Base-by-base conservation (phyloP, 352 stramenopile species). In the Pythium pyrilobum region DNA sequence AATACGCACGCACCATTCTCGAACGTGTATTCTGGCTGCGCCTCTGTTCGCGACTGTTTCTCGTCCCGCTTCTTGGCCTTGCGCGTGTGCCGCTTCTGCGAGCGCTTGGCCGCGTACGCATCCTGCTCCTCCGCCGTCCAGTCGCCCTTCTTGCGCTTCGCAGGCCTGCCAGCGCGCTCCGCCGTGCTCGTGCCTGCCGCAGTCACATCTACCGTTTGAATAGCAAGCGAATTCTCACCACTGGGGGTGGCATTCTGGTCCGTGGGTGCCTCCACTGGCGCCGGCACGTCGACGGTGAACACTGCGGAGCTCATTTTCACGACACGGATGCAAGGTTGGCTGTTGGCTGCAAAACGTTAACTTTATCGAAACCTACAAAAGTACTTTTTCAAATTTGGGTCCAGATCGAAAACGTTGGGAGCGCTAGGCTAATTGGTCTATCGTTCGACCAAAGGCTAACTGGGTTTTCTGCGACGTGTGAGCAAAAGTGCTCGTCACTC, bases 11-110 rank as follows among this genome's bases (percentile, higher is more conserved):
- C 51, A 85, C 74, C 74, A 43, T 86, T 72, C 24, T 66, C 66
- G 47, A 92, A 73, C 0, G 60, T 72, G 52, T 92, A 89, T 53
- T 85, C 77, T 21, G 77, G 77, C 12, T 62, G 47, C 6, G 37
- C 47, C 27, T 60, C 52, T 3, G 27, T 25, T 10, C 36, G 39
- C 15, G 52, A 38, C 21, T 49, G 40, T 28, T 59, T 64, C 11
- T 70, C 62, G 39, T 75, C 71, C 34, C 72, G 74, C 54, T 81
- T 84, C 54, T 67, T 56, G 20, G 81, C 72, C 46, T 71, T 71
- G 52, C 77, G 72, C 24, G 66, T 63, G 45, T 75, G 80, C 39
- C 55, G 73, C 59, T 84, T 85, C 61, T 85, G 77, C 46, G 58
- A 20, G 32, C 59, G 59, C 42, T 59, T 52, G 13, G 47, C 52